A percentile compares a stretch with the other conserved stretches of the same genome.
Conservation (phyloP, 768 basidiomycete species). For the Tylopilus felleus region DNA sequence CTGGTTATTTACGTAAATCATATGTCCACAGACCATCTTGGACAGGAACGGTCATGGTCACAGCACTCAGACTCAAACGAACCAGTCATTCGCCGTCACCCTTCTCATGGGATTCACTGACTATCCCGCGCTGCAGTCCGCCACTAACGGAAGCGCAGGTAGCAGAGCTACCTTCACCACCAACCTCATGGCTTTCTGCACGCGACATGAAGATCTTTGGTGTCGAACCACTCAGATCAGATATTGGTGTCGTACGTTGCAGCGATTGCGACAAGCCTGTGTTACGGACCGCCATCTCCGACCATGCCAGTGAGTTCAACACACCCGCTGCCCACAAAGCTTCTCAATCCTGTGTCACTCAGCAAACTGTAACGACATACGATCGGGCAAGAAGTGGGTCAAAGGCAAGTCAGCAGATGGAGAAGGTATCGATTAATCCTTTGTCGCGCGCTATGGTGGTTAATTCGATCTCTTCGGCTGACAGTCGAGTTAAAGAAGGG, state of each 20-base stretch:
- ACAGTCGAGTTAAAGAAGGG: conserved; percentile 46
- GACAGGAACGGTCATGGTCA: conserved; percentile 31
- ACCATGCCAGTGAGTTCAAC: conserved; percentile 65
- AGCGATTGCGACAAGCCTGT: conserved; percentile 79
- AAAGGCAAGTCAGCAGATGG: conserved; percentile 52
- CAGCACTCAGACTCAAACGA: conserved; percentile 39
- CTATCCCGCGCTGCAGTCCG: conserved; percentile 26
- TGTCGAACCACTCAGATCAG: conserved; percentile 66
- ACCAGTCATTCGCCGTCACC: conserved; percentile 46
- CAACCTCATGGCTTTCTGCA: conserved; percentile 81
- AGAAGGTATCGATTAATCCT: conserved; percentile 38
- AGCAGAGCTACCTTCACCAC: conserved; percentile 59
- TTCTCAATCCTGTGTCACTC: conserved; percentile 11
- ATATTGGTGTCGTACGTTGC: conserved; percentile 68
- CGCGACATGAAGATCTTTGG: conserved; percentile 89
- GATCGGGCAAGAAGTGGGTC: conserved; percentile 49
- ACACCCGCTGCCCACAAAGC: background rate
- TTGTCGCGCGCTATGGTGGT: conserved; percentile 1
- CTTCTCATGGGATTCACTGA: conserved; percentile 60
- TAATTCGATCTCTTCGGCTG: background rate
- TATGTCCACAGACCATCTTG: background rate
- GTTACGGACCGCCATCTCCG: conserved; percentile 66
- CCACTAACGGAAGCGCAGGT: conserved; percentile 37
- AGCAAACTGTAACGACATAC: conserved; percentile 64
- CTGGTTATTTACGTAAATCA: conserved; percentile 19